A percentile compares a stretch with the other conserved stretches of the same genome.
Conservation (phyloP, 768 basidiomycete genomes). For the Lactifluus rugatus region DNA sequence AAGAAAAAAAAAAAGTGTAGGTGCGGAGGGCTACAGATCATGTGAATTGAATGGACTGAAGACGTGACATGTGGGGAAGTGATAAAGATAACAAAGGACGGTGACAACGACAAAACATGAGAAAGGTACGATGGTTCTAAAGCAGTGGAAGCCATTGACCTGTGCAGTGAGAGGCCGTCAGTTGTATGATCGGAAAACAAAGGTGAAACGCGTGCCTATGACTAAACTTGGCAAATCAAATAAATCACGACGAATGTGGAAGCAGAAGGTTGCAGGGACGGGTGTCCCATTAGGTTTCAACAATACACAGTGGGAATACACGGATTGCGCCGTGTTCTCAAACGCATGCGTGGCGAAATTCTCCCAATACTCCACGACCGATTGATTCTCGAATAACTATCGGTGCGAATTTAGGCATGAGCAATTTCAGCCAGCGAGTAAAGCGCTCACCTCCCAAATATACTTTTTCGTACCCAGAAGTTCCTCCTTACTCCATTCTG, state of each 20-base stretch:
- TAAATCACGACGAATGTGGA: constrained; percentile 87
- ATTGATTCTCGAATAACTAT: constrained; percentile 91
- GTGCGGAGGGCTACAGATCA: not conserved
- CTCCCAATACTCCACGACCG: constrained; percentile 93
- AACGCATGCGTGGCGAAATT: constrained; percentile 96
- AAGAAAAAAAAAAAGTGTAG: not conserved
- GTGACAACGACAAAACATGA: not conserved
- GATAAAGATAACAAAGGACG: constrained; percentile 14
- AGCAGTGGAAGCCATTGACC: constrained; percentile 85
- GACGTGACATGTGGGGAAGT: not conserved
- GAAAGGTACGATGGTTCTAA: constrained; percentile 27
- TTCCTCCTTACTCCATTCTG: constrained; percentile 83
- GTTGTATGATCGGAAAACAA: not conserved
- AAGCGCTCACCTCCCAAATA: constrained; percentile 51
- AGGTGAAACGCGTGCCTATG: constrained; percentile 46
- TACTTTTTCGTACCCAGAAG: constrained; percentile 51
- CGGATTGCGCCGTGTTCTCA: constrained; percentile 92
- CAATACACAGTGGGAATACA: constrained; percentile 86
- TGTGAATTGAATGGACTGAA: not conserved
- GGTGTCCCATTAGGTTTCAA: constrained; percentile 78
- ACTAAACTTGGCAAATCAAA: constrained; percentile 86
- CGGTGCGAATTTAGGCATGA: not conserved
- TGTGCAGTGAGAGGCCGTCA: not conserved
- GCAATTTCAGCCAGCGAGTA: not conserved
- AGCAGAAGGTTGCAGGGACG: constrained; percentile 89